These are phyloP conservation scores for Allantophomopsis cytisporea DNA, from an alignment of 2,329 filamentous ascomycete genomes.

Conservation along the genomic window DNA sequence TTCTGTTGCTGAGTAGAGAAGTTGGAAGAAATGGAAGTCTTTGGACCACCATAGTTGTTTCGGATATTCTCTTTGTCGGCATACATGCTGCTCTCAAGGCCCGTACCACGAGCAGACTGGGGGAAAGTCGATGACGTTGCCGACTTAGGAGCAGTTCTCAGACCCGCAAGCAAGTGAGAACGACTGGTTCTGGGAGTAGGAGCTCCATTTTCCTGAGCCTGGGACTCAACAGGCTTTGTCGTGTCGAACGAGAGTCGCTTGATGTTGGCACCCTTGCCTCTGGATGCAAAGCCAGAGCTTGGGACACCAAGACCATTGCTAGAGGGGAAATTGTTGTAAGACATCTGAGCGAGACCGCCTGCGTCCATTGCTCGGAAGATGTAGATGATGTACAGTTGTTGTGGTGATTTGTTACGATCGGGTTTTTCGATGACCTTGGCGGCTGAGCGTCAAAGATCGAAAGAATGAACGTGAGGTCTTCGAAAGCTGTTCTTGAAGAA, in stretches of 20 bases:
- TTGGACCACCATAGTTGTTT: slow-evolving; percentile 14
- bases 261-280: slow-evolving; percentile 72
- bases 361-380: slow-evolving; percentile 53
- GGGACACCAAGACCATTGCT: slow-evolving; percentile 63
- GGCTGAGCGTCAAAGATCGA: no score
- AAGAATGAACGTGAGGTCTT: no score
- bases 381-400: no score
- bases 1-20: slow-evolving; percentile 15
- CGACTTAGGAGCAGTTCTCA: slow-evolving; percentile 88
- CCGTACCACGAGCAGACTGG: slow-evolving; percentile 43
- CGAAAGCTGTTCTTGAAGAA: no score
- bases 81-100: slow-evolving; percentile 16
- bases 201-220: slow-evolving; percentile 47
- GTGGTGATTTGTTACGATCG: no score
- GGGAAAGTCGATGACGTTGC: slow-evolving; percentile 59
- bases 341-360: slow-evolving; percentile 99
- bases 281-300: slow-evolving; percentile 69
- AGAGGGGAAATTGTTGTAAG: slow-evolving; percentile 68
- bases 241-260: slow-evolving; percentile 76
- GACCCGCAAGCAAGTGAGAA: slow-evolving; percentile 82
- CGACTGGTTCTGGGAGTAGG: slow-evolving; percentile 87
- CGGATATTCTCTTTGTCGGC: slow-evolving; percentile 13
- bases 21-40: slow-evolving; percentile 13
- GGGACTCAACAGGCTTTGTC: slow-evolving; percentile 48
- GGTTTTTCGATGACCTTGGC: no score